A percentile compares a stretch with the other conserved stretches of the same genome.
These are phyloP conservation scores for Fraxinus excelsior DNA, from an alignment of 257 asterid species.

Conservation along the genomic window DNA sequence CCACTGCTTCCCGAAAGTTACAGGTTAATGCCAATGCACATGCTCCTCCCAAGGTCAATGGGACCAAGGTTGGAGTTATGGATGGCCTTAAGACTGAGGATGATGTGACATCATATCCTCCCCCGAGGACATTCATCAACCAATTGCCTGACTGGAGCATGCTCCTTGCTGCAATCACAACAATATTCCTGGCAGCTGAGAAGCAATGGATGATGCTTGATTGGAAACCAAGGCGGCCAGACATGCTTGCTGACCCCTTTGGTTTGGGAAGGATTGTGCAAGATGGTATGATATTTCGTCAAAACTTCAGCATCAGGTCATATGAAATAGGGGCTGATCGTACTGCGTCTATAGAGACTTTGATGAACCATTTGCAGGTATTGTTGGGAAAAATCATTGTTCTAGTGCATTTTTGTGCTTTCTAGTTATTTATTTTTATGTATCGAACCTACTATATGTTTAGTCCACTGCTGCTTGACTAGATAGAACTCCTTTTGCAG, in stretches of 20 bases:
- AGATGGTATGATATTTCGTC: conserved; percentile 85
- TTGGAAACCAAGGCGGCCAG: conserved; percentile 93
- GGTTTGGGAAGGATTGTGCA: conserved; percentile 85
- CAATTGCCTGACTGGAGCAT: conserved; percentile 99
- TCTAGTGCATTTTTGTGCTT: neutral
- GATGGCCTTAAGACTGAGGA: conserved; percentile 70
- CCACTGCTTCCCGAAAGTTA: conserved; percentile 60
- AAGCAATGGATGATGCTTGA: conserved; percentile 99
- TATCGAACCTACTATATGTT: neutral
- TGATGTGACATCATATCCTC: conserved; percentile 58
- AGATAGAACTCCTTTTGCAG: conserved; percentile 45
- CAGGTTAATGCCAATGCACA: conserved; percentile 81
- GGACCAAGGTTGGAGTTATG: conserved; percentile 76
- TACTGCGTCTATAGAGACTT: conserved; percentile 88
- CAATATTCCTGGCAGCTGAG: conserved; percentile 95
- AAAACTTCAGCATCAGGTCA: conserved; percentile 95
- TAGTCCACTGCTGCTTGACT: conserved; percentile 16
- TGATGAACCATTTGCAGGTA: conserved; percentile 99
- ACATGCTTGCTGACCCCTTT: conserved; percentile 77
- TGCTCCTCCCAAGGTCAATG: conserved; percentile 92
- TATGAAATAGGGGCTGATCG: conserved; percentile 98
- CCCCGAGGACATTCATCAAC: conserved; percentile 86
- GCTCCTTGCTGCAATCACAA: conserved; percentile 96
- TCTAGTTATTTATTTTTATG: neutral
- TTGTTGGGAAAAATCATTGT: conserved; percentile 13